Percentiles rank a stretch among this genome's conserved stretches.
phyloP scores from a whole-genome alignment of 2,329 filamentous ascomycete species.

The Penicillium italicum region DNA sequence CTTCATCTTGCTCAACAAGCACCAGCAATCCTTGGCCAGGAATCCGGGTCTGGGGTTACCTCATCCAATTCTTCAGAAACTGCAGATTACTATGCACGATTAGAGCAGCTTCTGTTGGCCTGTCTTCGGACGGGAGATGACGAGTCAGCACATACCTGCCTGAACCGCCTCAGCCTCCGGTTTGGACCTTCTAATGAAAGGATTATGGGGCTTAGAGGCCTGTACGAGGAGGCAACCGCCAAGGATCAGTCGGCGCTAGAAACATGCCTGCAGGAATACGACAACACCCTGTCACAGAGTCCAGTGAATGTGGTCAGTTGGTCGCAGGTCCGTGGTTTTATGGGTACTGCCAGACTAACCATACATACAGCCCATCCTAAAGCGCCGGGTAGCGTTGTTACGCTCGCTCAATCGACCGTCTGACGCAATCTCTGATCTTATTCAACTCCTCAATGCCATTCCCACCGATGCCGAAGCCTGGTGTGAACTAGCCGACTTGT shows the following conservation, averaged over 20 bases:
- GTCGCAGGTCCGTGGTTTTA: neutral
- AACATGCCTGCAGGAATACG: slow-evolving; percentile 70
- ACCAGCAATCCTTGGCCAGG: slow-evolving; percentile 37
- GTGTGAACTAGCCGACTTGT: slow-evolving; percentile 86
- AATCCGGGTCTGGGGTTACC: slow-evolving; percentile 49
- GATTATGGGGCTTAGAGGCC: slow-evolving; percentile 74
- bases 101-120: slow-evolving; percentile 82
- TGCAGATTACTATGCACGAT: slow-evolving; percentile 75
- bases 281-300: slow-evolving; percentile 68
- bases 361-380: slow-evolving; percentile 66
- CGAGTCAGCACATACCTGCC: slow-evolving; percentile 67
- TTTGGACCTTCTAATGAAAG: slow-evolving; percentile 84
- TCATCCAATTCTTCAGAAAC: slow-evolving; percentile 61
- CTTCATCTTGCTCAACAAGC: slow-evolving; percentile 45
- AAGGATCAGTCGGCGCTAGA: slow-evolving; percentile 62
- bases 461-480: slow-evolving; percentile 91
- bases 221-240: slow-evolving; percentile 81
- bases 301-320: slow-evolving; percentile 71
- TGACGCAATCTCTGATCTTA: slow-evolving; percentile 72
- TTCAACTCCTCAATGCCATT: slow-evolving; percentile 72
- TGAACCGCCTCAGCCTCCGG: slow-evolving; percentile 70
- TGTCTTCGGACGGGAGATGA: slow-evolving; percentile 84
- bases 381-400: slow-evolving; percentile 77
- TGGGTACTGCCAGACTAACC: slow-evolving; percentile 28
- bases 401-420: slow-evolving; percentile 64